These are phyloP conservation scores for Venturia nashicola DNA, from an alignment of 2,329 filamentous ascomycete genomes.

Conservation along the genomic window DNA sequence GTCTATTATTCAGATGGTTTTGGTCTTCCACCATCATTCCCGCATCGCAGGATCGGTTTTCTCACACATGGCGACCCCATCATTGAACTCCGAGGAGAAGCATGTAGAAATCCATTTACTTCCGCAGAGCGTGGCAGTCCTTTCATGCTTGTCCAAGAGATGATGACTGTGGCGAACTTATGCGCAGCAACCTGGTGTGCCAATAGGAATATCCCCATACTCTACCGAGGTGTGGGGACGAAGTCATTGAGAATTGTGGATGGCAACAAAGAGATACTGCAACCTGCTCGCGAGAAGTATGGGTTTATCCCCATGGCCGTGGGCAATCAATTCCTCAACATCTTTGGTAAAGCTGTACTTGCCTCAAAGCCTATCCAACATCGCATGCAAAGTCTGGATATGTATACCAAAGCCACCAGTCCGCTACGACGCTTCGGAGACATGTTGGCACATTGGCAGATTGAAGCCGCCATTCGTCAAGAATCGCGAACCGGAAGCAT, in stretches of 20 bases:
- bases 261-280: constrained; percentile 12
- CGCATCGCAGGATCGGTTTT: constrained; percentile 16
- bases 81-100: constrained; percentile 17
- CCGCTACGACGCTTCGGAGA: constrained; percentile 50
- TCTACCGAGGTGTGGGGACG: constrained; percentile 32
- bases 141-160: constrained; percentile 23
- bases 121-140: constrained; percentile 16
- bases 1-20: not conserved
- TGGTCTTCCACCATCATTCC: not conserved
- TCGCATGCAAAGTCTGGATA: constrained; percentile 35
- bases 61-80: constrained; percentile 30
- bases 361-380: constrained; percentile 38
- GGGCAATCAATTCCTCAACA: constrained; percentile 28
- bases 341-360: constrained; percentile 29
- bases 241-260: constrained; percentile 14
- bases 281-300: constrained; percentile 24
- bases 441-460: constrained; percentile 51
- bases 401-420: constrained; percentile 47
- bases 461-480: constrained; percentile 47
- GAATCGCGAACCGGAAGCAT: constrained; percentile 22
- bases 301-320: constrained; percentile 23
- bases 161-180: constrained; percentile 45
- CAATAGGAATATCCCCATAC: constrained; percentile 38
- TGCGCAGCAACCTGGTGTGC: constrained; percentile 39
- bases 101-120: constrained; percentile 4